Percentiles rank a stretch among this genome's conserved stretches.
These are phyloP conservation scores for Mycothermus thermophilus DNA, from an alignment of 495 filamentous ascomycete genomes.

Conservation along the genomic window DNA sequence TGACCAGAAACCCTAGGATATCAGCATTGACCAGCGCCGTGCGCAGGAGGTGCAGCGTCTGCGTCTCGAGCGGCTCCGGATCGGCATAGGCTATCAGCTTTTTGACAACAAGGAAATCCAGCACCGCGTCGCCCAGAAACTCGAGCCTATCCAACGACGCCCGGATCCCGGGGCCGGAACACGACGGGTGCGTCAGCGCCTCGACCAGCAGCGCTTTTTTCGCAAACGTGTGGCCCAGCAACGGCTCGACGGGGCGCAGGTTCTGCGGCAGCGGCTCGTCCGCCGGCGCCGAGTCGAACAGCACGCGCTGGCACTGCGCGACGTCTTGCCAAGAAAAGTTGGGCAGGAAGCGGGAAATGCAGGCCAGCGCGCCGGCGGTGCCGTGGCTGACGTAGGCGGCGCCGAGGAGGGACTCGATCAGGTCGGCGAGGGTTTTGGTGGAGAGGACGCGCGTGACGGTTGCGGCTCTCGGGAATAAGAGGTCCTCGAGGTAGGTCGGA, in stretches of 20 bases:
- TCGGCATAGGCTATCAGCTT: conserved; percentile 20
- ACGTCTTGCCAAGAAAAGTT: conserved; percentile 43
- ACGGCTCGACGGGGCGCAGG: conserved; percentile 33
- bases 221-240: conserved; percentile 59
- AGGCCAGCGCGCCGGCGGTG: conserved; percentile 44
- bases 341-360: conserved; percentile 52
- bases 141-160: conserved; percentile 78
- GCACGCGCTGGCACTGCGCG: conserved; percentile 16
- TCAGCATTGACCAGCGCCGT: conserved; percentile 71
- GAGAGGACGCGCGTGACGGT: conserved; percentile 35
- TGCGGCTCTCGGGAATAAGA: conserved; percentile 16
- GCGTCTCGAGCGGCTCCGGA: conserved; percentile 38
- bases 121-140: conserved; percentile 76
- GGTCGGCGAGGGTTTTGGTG: conserved; percentile 76
- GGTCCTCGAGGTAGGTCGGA: conserved; percentile 45
- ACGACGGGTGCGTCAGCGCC: conserved; percentile 75
- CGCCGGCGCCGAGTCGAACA: conserved; percentile 17
- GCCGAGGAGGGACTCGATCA: conserved; percentile 74
- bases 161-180: conserved; percentile 24
- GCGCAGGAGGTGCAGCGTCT: conserved; percentile 59
- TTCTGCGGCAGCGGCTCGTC: conserved; percentile 16
- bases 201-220: conserved; percentile 62
- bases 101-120: conserved; percentile 62
- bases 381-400: conserved; percentile 64
- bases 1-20: conserved; percentile 74